These are phyloP conservation scores for Cubamyces sp. DNA, from an alignment of 768 basidiomycete genomes.

Conservation along the genomic window DNA sequence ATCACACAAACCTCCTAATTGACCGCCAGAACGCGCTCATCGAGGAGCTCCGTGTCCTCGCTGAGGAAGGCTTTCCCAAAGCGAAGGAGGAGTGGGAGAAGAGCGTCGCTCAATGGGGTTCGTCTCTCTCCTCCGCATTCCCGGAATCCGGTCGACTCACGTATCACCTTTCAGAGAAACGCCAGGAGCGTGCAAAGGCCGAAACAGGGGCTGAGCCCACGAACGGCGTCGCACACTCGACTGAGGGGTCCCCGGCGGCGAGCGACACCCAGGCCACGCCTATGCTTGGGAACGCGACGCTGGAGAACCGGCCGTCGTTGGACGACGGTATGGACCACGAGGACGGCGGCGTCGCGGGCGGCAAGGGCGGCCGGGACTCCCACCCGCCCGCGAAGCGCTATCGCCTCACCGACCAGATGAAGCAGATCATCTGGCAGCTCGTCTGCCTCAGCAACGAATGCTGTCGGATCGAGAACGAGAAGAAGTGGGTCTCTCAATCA, in stretches of 20 bases:
- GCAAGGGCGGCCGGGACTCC: constrained; percentile 37
- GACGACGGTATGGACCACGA: constrained; percentile 35
- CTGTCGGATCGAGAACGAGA: constrained; percentile 70
- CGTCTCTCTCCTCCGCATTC: constrained; percentile 21
- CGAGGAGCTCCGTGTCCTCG: constrained; percentile 59
- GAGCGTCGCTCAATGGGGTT: constrained; percentile 70
- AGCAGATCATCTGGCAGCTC: constrained; percentile 76
- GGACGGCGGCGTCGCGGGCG: constrained; percentile 36
- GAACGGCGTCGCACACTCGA: constrained; percentile 37
- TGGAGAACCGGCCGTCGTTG: constrained; percentile 17
- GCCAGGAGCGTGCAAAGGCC: constrained; percentile 39
- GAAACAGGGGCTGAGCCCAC: constrained; percentile 38
- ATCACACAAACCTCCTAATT: constrained; percentile 68
- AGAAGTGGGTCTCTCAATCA: constrained; percentile 47
- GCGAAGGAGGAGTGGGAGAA: constrained; percentile 81
- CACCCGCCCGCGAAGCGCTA: constrained; percentile 81
- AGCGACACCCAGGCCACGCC: constrained; percentile 29
- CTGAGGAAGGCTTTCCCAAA: constrained; percentile 66
- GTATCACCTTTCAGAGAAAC: constrained; percentile 51
- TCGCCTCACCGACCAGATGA: constrained; percentile 80
- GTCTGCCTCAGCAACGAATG: constrained; percentile 84
- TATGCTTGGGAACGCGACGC: constrained; percentile 10
- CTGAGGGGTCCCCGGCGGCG: constrained; percentile 39
- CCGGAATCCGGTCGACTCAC: background rate
- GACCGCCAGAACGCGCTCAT: constrained; percentile 73